Conservation (phyloP, 1,284 basidiomycete genomes). For the Cryptococcus floricola region DNA sequence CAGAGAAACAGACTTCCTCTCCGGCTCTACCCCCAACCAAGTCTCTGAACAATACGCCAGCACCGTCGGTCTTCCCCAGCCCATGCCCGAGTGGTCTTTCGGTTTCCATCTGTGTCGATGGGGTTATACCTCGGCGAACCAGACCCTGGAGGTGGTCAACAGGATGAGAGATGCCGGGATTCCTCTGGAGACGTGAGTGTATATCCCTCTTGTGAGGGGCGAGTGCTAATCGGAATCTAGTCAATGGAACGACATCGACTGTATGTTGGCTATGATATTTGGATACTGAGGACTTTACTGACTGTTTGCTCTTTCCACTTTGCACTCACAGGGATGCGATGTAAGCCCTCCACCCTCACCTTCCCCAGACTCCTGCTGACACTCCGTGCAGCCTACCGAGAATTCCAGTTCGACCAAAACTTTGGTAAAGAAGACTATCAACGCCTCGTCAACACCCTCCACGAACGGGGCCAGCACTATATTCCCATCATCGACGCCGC, state of each 20-base stretch:
- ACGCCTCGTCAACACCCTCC: slow-evolving; percentile 62
- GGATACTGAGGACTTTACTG: not conserved
- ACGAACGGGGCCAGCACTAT: slow-evolving; percentile 54
- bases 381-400: slow-evolving; percentile 12
- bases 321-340: slow-evolving; percentile 54
- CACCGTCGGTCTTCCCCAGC: slow-evolving; percentile 29
- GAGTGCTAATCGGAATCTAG: not conserved
- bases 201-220: not conserved
- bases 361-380: not conserved
- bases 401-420: slow-evolving; percentile 30
- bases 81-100: slow-evolving; percentile 40
- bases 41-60: slow-evolving; percentile 65
- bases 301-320: not conserved
- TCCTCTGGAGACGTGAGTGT: slow-evolving; percentile 27
- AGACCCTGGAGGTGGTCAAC: slow-evolving; percentile 28
- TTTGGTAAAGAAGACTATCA: slow-evolving; percentile 50
- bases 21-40: slow-evolving; percentile 60
- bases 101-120: slow-evolving; percentile 49
- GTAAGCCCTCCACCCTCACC: not conserved
- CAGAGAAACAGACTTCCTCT: slow-evolving; percentile 55
- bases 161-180: slow-evolving; percentile 29
- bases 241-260: slow-evolving; percentile 53
- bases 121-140: slow-evolving; percentile 29
- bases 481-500: slow-evolving; percentile 42
- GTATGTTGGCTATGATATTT: slow-evolving; percentile 3